Percentiles rank a stretch among this genome's conserved stretches.
Evolutionary conservation across 2,329 filamentous ascomycete genomes (phyloP).

Genomic region (Penicillium sp.): DNA sequence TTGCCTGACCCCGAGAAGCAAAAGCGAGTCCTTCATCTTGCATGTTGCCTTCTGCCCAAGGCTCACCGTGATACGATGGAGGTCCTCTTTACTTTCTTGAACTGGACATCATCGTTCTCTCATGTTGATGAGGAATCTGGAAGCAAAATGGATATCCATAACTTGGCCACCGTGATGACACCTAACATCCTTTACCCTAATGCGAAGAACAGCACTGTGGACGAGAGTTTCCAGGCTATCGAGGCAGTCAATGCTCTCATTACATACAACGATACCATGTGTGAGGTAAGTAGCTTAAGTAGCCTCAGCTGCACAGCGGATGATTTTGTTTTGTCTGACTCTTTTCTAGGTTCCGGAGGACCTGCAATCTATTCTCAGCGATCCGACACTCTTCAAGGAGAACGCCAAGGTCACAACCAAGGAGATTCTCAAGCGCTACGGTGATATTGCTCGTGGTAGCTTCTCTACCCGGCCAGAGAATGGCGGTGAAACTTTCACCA

Average conservation of each 20-base stretch:
- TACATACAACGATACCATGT: slow-evolving; percentile 93
- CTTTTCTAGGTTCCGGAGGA: slow-evolving; percentile 81
- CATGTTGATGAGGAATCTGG: slow-evolving; percentile 96
- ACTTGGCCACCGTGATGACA: slow-evolving; percentile 94
- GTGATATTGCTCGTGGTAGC: slow-evolving; percentile 73
- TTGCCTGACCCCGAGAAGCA: slow-evolving; percentile 80
- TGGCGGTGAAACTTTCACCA: slow-evolving; percentile 58
- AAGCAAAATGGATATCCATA: slow-evolving; percentile 99
- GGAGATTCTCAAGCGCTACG: slow-evolving; percentile 92
- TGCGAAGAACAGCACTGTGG: slow-evolving; percentile 71
- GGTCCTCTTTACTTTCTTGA: slow-evolving; percentile 92
- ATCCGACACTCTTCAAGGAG: slow-evolving; percentile 79
- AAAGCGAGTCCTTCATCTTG: slow-evolving; percentile 83
- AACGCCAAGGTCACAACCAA: slow-evolving; percentile 91
- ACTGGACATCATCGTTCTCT: slow-evolving; percentile 96
- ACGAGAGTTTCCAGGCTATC: slow-evolving; percentile 90
- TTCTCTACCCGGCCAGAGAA: slow-evolving; percentile 58
- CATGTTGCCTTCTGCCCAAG: slow-evolving; percentile 91
- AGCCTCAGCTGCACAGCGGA: neutral
- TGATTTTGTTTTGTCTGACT: slow-evolving; percentile 5
- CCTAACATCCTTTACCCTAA: slow-evolving; percentile 87
- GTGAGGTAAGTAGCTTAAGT: slow-evolving; percentile 69
- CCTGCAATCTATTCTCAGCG: slow-evolving; percentile 81
- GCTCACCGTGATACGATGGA: slow-evolving; percentile 91
- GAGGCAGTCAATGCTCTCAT: slow-evolving; percentile 91